These are phyloP conservation scores for Wickerhamomyces xylosicus DNA, from an alignment of 805 yeast genomes.

Conservation along the genomic window DNA sequence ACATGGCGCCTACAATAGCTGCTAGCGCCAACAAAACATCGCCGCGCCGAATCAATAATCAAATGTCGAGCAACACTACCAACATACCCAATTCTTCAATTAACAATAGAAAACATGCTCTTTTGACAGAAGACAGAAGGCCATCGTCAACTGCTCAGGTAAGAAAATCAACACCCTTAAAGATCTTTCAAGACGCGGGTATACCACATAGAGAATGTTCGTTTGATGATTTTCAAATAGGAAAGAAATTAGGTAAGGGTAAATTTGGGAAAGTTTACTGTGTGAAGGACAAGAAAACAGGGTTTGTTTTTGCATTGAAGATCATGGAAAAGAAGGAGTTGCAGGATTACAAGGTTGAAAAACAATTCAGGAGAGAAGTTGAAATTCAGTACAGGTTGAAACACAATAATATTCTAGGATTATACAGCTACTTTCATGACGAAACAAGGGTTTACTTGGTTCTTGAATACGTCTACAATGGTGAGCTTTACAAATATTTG, in stretches of 20 bases:
- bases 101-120: not conserved
- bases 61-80: not conserved
- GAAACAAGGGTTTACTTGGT: slow-evolving; percentile 69
- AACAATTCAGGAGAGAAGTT: slow-evolving; percentile 81
- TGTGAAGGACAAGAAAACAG: slow-evolving; percentile 64
- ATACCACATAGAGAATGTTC: slow-evolving; percentile 24
- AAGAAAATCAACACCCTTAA: slow-evolving; percentile 14
- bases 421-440: slow-evolving; percentile 84
- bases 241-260: slow-evolving; percentile 83
- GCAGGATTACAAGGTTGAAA: slow-evolving; percentile 63
- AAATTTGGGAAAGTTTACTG: slow-evolving; percentile 90
- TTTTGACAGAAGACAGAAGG: slow-evolving; percentile 1
- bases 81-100: slow-evolving; percentile 8
- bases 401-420: slow-evolving; percentile 71
- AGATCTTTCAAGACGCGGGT: slow-evolving; percentile 15
- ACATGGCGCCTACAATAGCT: slow-evolving; percentile 21
- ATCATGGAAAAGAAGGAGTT: slow-evolving; percentile 83
- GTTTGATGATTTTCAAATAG: slow-evolving; percentile 72
- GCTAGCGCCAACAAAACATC: slow-evolving; percentile 15
- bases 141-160: slow-evolving; percentile 2
- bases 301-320: slow-evolving; percentile 81
- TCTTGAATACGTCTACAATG: slow-evolving; percentile 75
- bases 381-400: slow-evolving; percentile 76
- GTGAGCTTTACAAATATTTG: slow-evolving; percentile 74
- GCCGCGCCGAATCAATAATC: slow-evolving; percentile 8